These are phyloP conservation scores for Marasmius sp. DNA, from an alignment of 1,284 basidiomycete species.

Conservation along the genomic window DNA sequence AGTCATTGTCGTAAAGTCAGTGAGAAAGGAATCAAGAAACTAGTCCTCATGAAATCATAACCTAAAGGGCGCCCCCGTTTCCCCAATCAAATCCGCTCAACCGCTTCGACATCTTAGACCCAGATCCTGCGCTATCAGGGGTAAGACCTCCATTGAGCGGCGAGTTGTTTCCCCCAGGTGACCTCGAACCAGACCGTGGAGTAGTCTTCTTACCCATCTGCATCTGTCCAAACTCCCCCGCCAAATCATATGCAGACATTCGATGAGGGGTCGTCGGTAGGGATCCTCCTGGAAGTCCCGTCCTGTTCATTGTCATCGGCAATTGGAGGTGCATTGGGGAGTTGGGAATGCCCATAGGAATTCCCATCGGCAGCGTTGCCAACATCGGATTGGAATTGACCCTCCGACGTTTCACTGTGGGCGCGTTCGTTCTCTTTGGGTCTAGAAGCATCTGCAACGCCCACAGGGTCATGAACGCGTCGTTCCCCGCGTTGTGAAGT, in stretches of 20 bases:
- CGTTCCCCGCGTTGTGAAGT: conserved; percentile 71
- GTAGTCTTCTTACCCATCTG: conserved; percentile 9
- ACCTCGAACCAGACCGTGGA: conserved; percentile 3
- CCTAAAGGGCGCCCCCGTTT: not conserved
- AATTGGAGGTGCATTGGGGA: not conserved
- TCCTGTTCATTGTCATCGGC: not conserved
- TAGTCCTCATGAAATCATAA: not conserved
- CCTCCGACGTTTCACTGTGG: conserved; percentile 14
- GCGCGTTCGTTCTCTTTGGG: conserved; percentile 34
- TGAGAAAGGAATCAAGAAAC: not conserved
- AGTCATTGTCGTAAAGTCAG: not conserved
- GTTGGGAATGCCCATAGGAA: conserved; percentile 1
- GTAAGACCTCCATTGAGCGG: not conserved
- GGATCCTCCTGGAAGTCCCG: conserved; percentile 10
- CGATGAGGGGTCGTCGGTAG: conserved; percentile 4
- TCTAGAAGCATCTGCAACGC: conserved; percentile 65
- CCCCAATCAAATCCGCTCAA: not conserved
- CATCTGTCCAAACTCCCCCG: conserved; percentile 39
- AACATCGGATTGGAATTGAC: not conserved
- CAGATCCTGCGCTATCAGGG: not conserved
- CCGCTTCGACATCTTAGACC: not conserved
- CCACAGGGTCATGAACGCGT: conserved; percentile 64
- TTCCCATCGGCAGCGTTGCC: conserved; percentile 1
- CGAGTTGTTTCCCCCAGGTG: not conserved
- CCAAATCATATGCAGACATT: conserved; percentile 32